Evolutionary conservation across 2,329 filamentous ascomycete species (phyloP).

Genomic region (Nemania serpens): DNA sequence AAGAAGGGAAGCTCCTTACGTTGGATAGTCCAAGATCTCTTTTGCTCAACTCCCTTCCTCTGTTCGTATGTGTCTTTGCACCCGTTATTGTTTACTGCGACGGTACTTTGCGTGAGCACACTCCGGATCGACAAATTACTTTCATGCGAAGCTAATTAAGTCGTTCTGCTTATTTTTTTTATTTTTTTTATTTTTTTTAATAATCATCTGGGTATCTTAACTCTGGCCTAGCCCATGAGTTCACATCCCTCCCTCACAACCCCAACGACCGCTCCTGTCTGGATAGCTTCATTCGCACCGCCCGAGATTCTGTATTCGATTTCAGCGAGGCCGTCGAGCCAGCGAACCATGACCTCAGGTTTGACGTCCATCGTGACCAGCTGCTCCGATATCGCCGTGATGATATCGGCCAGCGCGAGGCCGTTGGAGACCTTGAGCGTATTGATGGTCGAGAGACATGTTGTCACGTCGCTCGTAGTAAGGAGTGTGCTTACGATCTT

Average conservation of each 20-base stretch:
- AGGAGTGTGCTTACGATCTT: slow-evolving; percentile 85
- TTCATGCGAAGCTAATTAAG: too few species aligned
- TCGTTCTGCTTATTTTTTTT: too few species aligned
- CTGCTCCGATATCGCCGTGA: slow-evolving; percentile 84
- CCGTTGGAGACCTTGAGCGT: slow-evolving; percentile 84
- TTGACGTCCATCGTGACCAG: slow-evolving; percentile 81
- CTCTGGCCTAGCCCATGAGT: slow-evolving; percentile 51
- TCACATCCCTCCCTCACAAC: slow-evolving; percentile 87
- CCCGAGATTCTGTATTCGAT: slow-evolving; percentile 90
- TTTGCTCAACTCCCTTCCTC: too few species aligned
- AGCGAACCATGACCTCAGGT: slow-evolving; percentile 83
- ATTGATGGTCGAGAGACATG: slow-evolving; percentile 86
- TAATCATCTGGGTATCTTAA: slow-evolving; percentile 17
- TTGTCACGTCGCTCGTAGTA: slow-evolving; percentile 83
- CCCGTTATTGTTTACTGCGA: too few species aligned
- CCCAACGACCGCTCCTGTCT: slow-evolving; percentile 91
- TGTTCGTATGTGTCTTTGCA: too few species aligned
- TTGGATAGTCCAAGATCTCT: too few species aligned
- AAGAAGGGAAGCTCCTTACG: too few species aligned
- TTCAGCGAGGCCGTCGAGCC: slow-evolving; percentile 89
- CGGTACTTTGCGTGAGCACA: too few species aligned
- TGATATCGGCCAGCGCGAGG: slow-evolving; percentile 89
- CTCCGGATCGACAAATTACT: too few species aligned
- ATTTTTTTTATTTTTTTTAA: slow-evolving; percentile 16
- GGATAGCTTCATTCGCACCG: slow-evolving; percentile 83